phyloP scores from a whole-genome alignment of 1,139 yeast species.

The Pichia norvegensis region DNA sequence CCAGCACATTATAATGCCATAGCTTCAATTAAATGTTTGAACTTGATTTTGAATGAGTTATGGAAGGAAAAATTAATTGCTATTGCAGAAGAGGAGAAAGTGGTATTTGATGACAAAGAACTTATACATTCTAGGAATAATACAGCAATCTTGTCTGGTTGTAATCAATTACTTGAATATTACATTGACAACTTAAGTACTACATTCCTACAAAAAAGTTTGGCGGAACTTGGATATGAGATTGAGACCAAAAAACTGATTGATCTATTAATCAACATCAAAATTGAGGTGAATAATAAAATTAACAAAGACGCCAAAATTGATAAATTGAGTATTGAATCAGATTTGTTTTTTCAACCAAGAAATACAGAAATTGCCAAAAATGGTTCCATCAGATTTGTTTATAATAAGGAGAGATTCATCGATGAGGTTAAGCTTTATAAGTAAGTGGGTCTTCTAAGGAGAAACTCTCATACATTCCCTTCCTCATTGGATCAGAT shows the following conservation, averaged over 20 bases:
- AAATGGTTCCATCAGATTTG: slow-evolving; percentile 25
- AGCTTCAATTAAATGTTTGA: slow-evolving; percentile 50
- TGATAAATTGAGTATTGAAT: slow-evolving; percentile 3
- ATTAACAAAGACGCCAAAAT: not conserved
- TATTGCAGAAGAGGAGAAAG: not conserved
- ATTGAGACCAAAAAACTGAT: slow-evolving; percentile 17
- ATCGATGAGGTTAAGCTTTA: slow-evolving; percentile 19
- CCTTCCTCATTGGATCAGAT: slow-evolving; percentile 64
- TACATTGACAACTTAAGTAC: slow-evolving; percentile 23
- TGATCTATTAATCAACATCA: slow-evolving; percentile 22
- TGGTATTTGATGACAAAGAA: not conserved
- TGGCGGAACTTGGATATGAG: slow-evolving; percentile 15
- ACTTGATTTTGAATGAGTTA: slow-evolving; percentile 30
- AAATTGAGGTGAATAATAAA: slow-evolving; percentile 18
- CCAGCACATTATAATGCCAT: slow-evolving; percentile 81
- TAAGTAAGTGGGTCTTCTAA: not conserved
- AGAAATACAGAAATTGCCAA: slow-evolving; percentile 26
- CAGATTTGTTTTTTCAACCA: slow-evolving; percentile 23
- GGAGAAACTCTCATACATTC: slow-evolving; percentile 37
- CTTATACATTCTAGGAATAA: not conserved
- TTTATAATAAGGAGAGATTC: slow-evolving; percentile 24
- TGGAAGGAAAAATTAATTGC: slow-evolving; percentile 10
- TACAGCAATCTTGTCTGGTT: slow-evolving; percentile 20
- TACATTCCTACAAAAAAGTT: slow-evolving; percentile 19
- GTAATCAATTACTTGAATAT: slow-evolving; percentile 29